Conservation (phyloP, 441 rosid species). For the Populus hybrid region DNA sequence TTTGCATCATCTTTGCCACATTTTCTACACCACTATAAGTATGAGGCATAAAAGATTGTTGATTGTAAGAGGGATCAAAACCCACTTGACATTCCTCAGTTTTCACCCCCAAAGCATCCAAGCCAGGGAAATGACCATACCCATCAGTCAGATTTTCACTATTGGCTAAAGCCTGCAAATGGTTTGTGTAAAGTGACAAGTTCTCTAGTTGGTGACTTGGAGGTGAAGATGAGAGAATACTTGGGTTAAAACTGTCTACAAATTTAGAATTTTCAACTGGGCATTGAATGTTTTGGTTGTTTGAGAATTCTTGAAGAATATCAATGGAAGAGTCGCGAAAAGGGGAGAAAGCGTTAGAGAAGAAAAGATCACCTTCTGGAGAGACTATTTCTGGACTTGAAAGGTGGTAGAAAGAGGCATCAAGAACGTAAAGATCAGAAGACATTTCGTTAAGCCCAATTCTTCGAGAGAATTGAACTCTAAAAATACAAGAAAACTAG, state of each 20-base stretch:
- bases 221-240: conserved; percentile 57
- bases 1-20: conserved; percentile 53
- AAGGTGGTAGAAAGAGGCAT: conserved; percentile 35
- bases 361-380: conserved; percentile 37
- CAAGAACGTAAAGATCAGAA: conserved; percentile 51
- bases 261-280: conserved; percentile 34
- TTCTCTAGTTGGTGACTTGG: conserved; percentile 63
- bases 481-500: neutral
- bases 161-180: conserved; percentile 18
- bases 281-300: conserved; percentile 30
- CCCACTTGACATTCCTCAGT: conserved; percentile 42
- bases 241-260: conserved; percentile 33
- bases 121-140: conserved; percentile 27
- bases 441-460: conserved; percentile 37
- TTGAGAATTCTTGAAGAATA: conserved; percentile 39
- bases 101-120: conserved; percentile 43
- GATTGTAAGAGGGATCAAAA: conserved; percentile 28
- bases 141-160: conserved; percentile 28
- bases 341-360: conserved; percentile 33
- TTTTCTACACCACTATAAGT: conserved; percentile 48
- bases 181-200: conserved; percentile 39
- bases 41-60: conserved; percentile 32
- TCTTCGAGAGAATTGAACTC: conserved; percentile 12
- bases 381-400: conserved; percentile 48
- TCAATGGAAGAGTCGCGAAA: conserved; percentile 35